phyloP scores from a whole-genome alignment of 352 stramenopile genomes.

The Globisporangium parvum region DNA sequence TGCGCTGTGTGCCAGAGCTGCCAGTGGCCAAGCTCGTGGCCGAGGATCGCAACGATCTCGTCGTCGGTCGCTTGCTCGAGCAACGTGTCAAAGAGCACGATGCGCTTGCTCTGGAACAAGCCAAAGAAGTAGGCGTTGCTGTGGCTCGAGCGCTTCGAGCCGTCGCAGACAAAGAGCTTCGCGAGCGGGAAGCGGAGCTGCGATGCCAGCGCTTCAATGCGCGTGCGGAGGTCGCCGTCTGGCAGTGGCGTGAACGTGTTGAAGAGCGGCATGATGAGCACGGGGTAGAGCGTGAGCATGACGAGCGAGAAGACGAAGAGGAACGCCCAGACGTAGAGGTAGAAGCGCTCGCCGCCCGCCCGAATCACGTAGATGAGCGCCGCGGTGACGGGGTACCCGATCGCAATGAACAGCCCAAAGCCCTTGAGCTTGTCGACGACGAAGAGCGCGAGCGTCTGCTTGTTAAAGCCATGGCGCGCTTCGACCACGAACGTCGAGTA shows the following conservation, averaged over 20 bases:
- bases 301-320: conserved; percentile 91
- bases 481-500: conserved; percentile 97
- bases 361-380: conserved; percentile 67
- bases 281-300: conserved; percentile 95
- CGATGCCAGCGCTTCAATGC: conserved; percentile 91
- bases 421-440: conserved; percentile 94
- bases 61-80: conserved; percentile 89
- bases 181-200: conserved; percentile 93
- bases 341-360: conserved; percentile 68
- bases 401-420: conserved; percentile 82
- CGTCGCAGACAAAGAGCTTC: conserved; percentile 97
- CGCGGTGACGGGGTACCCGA: conserved; percentile 59
- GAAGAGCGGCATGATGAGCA: conserved; percentile 97
- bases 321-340: conserved; percentile 95
- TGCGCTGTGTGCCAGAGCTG: conserved; percentile 93
- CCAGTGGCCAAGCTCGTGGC: conserved; percentile 97
- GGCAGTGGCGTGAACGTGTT: conserved; percentile 93
- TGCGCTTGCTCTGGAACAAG: conserved; percentile 96
- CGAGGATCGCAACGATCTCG: conserved; percentile 95
- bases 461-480: conserved; percentile 97
- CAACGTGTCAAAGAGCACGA: conserved; percentile 97
- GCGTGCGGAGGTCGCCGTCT: conserved; percentile 84
- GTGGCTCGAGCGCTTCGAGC: conserved; percentile 93
- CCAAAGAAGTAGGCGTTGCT: conserved; percentile 89
- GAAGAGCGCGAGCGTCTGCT: conserved; percentile 93